Conservation (phyloP, 164 flowering plant species). For the Chimonanthus salicifolius region DNA sequence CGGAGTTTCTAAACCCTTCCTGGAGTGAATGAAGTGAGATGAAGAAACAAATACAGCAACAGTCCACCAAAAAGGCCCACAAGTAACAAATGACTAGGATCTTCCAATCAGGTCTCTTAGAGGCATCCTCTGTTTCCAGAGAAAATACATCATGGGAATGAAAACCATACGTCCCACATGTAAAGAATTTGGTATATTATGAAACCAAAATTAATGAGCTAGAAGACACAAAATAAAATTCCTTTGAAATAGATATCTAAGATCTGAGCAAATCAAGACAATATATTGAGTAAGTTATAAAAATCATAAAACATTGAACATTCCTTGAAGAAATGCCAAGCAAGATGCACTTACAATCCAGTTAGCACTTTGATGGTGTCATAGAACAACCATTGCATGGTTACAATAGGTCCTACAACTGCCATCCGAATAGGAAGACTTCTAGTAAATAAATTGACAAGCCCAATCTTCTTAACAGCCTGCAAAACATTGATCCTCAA, state of each 20-base stretch:
- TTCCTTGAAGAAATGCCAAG: not conserved
- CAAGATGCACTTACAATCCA: constrained; percentile 61
- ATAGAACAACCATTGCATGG: constrained; percentile 83
- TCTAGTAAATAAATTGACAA: constrained; percentile 67
- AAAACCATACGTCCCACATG: not conserved
- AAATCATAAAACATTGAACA: not conserved
- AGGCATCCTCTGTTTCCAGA: not conserved
- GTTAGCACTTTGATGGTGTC: constrained; percentile 71
- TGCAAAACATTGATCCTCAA: constrained; percentile 17
- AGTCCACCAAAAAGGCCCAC: not conserved
- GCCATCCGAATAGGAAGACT: constrained; percentile 76
- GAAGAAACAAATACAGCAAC: not conserved
- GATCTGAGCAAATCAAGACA: not conserved
- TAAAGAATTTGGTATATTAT: not conserved
- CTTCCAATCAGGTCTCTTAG: not conserved
- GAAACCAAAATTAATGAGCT: not conserved
- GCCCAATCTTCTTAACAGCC: constrained; percentile 78
- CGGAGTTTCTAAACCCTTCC: not conserved
- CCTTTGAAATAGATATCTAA: not conserved
- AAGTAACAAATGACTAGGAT: not conserved
- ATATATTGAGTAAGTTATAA: not conserved
- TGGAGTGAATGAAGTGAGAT: too few relatives aligned
- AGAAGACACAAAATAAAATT: not conserved
- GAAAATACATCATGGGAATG: not conserved
- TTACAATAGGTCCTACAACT: constrained; percentile 76